Evolutionary conservation across 805 yeast genomes (phyloP).

Genomic region (Candida endomychidarum): DNA sequence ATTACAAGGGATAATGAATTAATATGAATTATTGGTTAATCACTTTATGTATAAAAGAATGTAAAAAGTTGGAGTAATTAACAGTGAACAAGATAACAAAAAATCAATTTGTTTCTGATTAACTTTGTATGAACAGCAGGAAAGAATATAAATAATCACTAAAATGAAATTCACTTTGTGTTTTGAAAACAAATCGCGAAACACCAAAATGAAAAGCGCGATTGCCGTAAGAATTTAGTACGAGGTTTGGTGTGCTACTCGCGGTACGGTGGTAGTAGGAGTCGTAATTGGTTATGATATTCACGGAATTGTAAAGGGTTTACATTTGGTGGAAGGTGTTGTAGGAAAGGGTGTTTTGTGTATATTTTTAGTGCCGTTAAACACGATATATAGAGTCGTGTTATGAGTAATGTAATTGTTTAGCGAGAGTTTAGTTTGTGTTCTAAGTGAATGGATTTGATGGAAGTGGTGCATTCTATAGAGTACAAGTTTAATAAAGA

Average conservation of each 20-base stretch:
- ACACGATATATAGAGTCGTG: no score
- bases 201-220: conserved; percentile 8
- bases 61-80: conserved; percentile 6
- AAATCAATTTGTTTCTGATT: not conserved
- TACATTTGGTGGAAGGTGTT: no score
- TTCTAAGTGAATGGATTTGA: no score
- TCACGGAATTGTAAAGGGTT: no score
- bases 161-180: conserved; percentile 6
- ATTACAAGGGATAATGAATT: not conserved
- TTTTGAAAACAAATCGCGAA: conserved; percentile 15
- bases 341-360: no score
- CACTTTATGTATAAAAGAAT: conserved; percentile 4
- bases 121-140: not conserved
- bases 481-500: no score
- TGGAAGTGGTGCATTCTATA: no score
- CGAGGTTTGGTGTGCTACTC: not conserved
- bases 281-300: no score
- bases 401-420: no score
- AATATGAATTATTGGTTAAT: no score
- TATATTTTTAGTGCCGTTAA: no score
- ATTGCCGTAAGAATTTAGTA: conserved; percentile 1
- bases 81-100: not conserved
- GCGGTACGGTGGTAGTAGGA: conserved; percentile 2
- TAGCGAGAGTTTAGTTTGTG: no score
- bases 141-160: conserved; percentile 3